Evolutionary conservation across 2,329 filamentous ascomycete species (phyloP).

Genomic region (Raffaelea albimanens): DNA sequence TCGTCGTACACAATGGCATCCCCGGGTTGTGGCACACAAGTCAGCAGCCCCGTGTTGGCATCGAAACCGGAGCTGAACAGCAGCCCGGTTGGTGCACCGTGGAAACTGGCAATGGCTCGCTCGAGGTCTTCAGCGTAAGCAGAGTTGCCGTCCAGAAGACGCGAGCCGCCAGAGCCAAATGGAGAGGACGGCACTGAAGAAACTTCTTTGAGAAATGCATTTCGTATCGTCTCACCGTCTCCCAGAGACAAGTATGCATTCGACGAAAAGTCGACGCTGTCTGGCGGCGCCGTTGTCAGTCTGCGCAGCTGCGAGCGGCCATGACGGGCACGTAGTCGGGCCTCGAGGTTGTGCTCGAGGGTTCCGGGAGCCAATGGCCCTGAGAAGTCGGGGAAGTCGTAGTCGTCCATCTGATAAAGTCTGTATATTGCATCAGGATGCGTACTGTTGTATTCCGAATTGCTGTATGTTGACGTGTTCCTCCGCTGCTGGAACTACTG

Average conservation of each 20-base stretch:
- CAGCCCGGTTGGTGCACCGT: constrained; percentile 33
- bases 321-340: no score
- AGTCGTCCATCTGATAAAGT: no score
- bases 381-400: not conserved
- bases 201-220: constrained; percentile 7
- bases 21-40: constrained; percentile 46
- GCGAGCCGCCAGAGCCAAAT: not conserved
- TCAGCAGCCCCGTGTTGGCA: constrained; percentile 56
- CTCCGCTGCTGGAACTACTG: no score
- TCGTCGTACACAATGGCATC: constrained; percentile 65
- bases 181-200: constrained; percentile 31
- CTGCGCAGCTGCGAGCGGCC: constrained; percentile 4
- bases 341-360: not conserved
- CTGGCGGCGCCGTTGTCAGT: not conserved
- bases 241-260: constrained; percentile 63
- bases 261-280: constrained; percentile 57
- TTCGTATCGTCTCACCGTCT: not conserved
- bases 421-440: no score
- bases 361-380: not conserved
- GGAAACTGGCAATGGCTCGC: constrained; percentile 34
- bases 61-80: constrained; percentile 55
- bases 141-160: not conserved
- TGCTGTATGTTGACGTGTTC: no score
- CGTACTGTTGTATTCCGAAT: no score
- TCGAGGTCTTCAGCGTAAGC: constrained; percentile 25